Evolutionary conservation across 169 alveolate genomes (phyloP).

Genomic region (Eimeria praecox): DNA sequence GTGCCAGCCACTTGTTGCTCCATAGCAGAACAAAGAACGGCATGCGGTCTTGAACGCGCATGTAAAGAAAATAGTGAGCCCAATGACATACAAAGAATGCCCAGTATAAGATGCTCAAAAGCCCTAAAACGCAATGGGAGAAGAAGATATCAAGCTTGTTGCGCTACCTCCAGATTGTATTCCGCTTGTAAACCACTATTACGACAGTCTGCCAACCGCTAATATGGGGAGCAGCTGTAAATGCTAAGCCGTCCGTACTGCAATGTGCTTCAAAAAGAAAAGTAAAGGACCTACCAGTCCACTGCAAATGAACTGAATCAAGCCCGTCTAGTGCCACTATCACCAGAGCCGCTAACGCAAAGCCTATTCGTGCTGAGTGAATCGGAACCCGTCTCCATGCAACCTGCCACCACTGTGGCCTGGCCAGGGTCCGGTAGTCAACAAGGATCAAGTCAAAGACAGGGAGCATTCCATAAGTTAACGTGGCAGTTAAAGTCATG

Average conservation of each 20-base stretch:
- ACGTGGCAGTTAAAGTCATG: conserved; percentile 21
- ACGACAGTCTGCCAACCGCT: not conserved
- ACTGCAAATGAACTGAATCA: conserved; percentile 47
- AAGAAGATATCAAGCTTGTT: not conserved
- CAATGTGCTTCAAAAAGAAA: not conserved
- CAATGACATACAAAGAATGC: conserved; percentile 65
- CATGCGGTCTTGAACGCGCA: conserved; percentile 73
- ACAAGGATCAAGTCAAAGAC: conserved; percentile 73
- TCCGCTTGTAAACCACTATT: not conserved
- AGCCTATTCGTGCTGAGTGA: conserved; percentile 17
- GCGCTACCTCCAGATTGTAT: not conserved
- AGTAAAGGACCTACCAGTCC: conserved; percentile 55
- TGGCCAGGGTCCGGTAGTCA: conserved; percentile 52
- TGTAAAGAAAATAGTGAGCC: conserved; percentile 65
- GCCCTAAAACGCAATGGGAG: conserved; percentile 39
- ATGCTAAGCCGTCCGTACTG: not conserved
- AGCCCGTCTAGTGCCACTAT: conserved; percentile 53
- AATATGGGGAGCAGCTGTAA: not conserved
- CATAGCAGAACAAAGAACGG: conserved; percentile 74
- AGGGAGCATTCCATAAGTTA: conserved; percentile 73
- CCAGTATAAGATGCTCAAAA: conserved; percentile 62
- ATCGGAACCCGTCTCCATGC: conserved; percentile 44
- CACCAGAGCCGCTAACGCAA: conserved; percentile 16
- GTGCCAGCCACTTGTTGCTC: conserved; percentile 58
- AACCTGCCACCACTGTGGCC: conserved; percentile 61